phyloP scores from a whole-genome alignment of 495 filamentous ascomycete genomes.

The Neurospora sp. region DNA sequence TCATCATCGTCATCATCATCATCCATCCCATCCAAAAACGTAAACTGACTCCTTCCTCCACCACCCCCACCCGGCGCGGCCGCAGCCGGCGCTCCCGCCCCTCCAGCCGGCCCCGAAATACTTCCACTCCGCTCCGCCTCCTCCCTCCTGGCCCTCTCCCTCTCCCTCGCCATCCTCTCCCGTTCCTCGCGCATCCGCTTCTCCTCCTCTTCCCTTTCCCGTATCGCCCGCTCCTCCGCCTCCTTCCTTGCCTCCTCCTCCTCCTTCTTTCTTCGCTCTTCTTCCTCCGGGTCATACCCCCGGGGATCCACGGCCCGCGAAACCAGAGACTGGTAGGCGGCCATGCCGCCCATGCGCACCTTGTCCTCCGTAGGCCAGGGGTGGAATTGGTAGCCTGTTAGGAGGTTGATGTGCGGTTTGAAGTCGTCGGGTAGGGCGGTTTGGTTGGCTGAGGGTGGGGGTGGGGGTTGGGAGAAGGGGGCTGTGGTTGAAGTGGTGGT shows the following conservation, averaged over 20 bases:
- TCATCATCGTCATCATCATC: conserved; percentile 40
- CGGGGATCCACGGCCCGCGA: conserved; percentile 48
- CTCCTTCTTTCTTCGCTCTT: conserved; percentile 31
- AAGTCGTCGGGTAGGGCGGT: conserved; percentile 28
- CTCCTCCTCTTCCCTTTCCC: conserved; percentile 35
- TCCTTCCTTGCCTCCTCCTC: conserved; percentile 27
- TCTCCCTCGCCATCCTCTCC: conserved; percentile 22
- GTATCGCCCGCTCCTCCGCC: conserved; percentile 33
- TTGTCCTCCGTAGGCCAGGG: conserved; percentile 60
- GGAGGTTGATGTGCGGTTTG: conserved; percentile 40
- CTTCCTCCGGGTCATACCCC: conserved; percentile 43
- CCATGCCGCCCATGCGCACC: conserved; percentile 54
- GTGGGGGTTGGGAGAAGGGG: not conserved
- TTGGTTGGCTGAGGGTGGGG: conserved; percentile 1
- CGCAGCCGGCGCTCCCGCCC: not conserved
- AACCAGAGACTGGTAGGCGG: conserved; percentile 42
- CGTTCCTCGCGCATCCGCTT: conserved; percentile 25
- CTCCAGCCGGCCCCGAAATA: conserved; percentile 10
- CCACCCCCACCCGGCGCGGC: conserved; percentile 1
- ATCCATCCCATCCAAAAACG: conserved; percentile 41
- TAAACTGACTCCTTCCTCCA: conserved; percentile 36
- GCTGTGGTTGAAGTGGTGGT: not conserved
- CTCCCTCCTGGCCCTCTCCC: conserved; percentile 33
- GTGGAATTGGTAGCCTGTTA: conserved; percentile 39
- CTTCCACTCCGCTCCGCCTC: conserved; percentile 32